Conservation (phyloP, 2,329 filamentous ascomycete species). For the Fusarium sp. region DNA sequence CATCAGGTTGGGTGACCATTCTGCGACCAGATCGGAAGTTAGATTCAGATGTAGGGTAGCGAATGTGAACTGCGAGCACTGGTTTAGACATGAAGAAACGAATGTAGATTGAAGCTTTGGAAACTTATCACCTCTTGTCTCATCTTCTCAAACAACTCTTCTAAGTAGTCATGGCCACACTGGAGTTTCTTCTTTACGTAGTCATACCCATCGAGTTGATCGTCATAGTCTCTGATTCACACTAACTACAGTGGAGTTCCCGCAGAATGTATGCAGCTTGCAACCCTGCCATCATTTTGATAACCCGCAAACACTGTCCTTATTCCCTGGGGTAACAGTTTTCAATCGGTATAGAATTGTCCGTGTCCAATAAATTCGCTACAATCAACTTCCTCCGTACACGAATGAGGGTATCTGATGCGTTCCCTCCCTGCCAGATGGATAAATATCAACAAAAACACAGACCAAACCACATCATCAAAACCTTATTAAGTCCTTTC, state of each 20-base stretch:
- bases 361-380: slow-evolving; percentile 28
- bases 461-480: slow-evolving; percentile 24
- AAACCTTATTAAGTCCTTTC: neutral
- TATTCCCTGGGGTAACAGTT: slow-evolving; percentile 10
- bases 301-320: neutral
- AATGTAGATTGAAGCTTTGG: neutral
- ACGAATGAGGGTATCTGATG: slow-evolving; percentile 50
- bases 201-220: neutral
- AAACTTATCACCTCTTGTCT: neutral
- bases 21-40: neutral
- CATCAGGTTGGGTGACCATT: slow-evolving; percentile 1
- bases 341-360: neutral
- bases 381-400: slow-evolving; percentile 37
- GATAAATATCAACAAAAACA: slow-evolving; percentile 36
- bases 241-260: too few species aligned
- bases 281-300: neutral
- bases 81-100: neutral
- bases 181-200: neutral
- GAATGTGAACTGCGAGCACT: neutral
- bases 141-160: neutral
- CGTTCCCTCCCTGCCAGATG: slow-evolving; percentile 43
- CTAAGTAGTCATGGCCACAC: neutral
- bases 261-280: neutral
- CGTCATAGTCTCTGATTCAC: neutral
- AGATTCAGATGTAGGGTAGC: slow-evolving; percentile 15